These are phyloP conservation scores for Hypoxylon intermedium DNA, from an alignment of 495 filamentous ascomycete species.

Conservation along the genomic window DNA sequence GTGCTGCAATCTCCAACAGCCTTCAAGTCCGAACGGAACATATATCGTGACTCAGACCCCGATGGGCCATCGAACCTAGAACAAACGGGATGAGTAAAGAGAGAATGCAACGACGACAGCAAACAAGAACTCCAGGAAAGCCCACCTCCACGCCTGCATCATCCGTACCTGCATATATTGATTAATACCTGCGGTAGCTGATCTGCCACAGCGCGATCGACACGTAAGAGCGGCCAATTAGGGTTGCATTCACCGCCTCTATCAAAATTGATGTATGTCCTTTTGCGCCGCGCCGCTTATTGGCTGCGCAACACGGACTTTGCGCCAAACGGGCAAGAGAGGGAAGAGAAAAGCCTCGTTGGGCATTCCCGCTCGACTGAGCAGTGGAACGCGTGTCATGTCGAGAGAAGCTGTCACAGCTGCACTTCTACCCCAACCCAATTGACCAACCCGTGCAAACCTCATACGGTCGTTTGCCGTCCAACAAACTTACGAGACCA, in stretches of 20 bases:
- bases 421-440: constrained; percentile 1
- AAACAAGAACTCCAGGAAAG: constrained; percentile 10
- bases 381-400: constrained; percentile 16
- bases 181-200: constrained; percentile 22
- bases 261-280: constrained; percentile 12
- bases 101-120: constrained; percentile 20
- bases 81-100: constrained; percentile 1
- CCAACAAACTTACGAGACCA: constrained; percentile 1
- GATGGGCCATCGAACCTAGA: constrained; percentile 7
- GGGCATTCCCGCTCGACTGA: constrained; percentile 16
- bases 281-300: constrained; percentile 17
- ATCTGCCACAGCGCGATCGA: constrained; percentile 29
- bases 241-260: constrained; percentile 34
- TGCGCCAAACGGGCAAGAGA: constrained; percentile 10
- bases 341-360: constrained; percentile 25
- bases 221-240: constrained; percentile 27
- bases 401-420: constrained; percentile 4
- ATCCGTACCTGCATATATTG: constrained; percentile 38
- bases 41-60: constrained; percentile 6
- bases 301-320: constrained; percentile 18
- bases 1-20: neutral
- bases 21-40: constrained; percentile 2
- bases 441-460: neutral
- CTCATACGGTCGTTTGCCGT: constrained; percentile 7
- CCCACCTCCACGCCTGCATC: constrained; percentile 7